These are phyloP conservation scores for Debaryomycetaceae sp. DNA, from an alignment of 1,139 yeast species.

Conservation along the genomic window DNA sequence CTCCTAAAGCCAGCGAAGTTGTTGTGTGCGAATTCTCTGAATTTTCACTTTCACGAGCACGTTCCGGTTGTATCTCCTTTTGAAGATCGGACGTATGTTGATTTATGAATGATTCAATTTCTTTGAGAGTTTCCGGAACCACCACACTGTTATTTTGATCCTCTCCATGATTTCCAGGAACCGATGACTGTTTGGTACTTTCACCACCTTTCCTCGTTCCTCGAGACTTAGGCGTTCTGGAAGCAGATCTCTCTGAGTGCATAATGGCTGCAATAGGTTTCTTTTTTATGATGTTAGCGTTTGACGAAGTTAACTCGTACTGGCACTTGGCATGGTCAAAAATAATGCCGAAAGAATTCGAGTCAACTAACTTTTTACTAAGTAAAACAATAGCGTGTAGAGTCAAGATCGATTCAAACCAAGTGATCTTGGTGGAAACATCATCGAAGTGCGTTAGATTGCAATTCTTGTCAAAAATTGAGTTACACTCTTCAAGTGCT, in stretches of 20 bases:
- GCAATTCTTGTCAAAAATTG: background rate
- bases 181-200: background rate
- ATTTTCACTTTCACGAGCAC: too few species aligned
- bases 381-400: slow-evolving; percentile 18
- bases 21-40: too few species aligned
- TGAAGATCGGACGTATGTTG: slow-evolving; percentile 19
- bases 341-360: slow-evolving; percentile 6
- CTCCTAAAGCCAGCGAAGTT: too few species aligned
- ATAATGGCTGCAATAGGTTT: background rate
- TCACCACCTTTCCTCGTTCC: background rate
- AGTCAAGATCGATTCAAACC: slow-evolving; percentile 23
- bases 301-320: background rate
- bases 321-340: background rate
- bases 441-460: background rate
- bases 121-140: slow-evolving; percentile 20
- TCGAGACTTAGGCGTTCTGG: background rate
- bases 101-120: slow-evolving; percentile 29
- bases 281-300: background rate
- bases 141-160: background rate
- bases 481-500: background rate
- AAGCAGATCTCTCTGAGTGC: background rate
- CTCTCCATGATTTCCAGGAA: background rate
- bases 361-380: slow-evolving; percentile 14
- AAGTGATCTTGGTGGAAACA: slow-evolving; percentile 7
- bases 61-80: background rate